Evolutionary conservation across 495 filamentous ascomycete genomes (phyloP).

Genomic region (Cryomyces antarcticus): DNA sequence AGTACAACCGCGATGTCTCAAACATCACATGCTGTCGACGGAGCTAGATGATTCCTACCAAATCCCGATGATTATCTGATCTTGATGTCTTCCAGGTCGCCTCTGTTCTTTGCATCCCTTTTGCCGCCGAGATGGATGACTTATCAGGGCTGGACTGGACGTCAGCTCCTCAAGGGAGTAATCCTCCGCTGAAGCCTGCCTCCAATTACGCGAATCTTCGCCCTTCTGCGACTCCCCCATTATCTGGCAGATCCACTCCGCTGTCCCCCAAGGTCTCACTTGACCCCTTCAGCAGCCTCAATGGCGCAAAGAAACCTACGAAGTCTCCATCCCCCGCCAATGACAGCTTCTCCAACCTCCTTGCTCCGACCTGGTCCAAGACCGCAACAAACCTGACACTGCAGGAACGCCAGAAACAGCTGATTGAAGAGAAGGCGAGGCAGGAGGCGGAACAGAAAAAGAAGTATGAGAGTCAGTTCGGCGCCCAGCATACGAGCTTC

Average conservation of each 20-base stretch:
- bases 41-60: no score
- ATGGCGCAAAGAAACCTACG: constrained; percentile 24
- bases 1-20: no score
- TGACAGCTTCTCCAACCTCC: constrained; percentile 81
- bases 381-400: constrained; percentile 47
- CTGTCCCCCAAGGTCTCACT: constrained; percentile 29
- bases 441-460: constrained; percentile 53
- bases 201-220: background rate
- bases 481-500: constrained; percentile 38
- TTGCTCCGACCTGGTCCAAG: constrained; percentile 53
- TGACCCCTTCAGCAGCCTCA: constrained; percentile 16
- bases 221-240: constrained; percentile 10
- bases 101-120: background rate
- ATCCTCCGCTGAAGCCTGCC: background rate
- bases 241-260: constrained; percentile 49
- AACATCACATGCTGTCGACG: no score
- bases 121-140: background rate
- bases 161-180: background rate
- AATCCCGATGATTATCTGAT: background rate
- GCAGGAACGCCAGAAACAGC: constrained; percentile 61
- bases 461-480: constrained; percentile 54
- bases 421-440: constrained; percentile 56
- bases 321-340: constrained; percentile 40
- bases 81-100: background rate
- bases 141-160: background rate